Base-by-base conservation (phyloP, 306 rosid species). In the Cucurbita moschata region DNA sequence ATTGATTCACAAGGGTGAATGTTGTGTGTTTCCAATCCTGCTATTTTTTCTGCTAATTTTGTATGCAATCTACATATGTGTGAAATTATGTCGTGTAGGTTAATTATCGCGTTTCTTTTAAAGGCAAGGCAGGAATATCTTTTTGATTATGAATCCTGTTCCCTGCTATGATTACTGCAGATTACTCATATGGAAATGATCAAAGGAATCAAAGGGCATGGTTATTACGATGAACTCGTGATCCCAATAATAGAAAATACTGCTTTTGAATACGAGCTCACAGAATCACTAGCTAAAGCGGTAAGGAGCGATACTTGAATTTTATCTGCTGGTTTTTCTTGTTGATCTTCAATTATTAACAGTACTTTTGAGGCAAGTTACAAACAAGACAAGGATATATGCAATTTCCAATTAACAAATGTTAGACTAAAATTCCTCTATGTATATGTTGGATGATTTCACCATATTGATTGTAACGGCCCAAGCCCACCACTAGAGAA, bases 131-230 rank as follows among this genome's bases (percentile, higher is more conserved):
- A 19, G 13, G 19, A 46, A 67, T 44, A 67, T 67, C 56, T 12
- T 44, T 64, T 40, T 30, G 5, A 42, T 68, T 71, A 62, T 52
- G 73, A 21, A 7, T 23, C 42, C 42, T 73, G 66, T 44, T 75
- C 42, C 38, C 51, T 80, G 38, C 61, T 18, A 71, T 16, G n/a
- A n/a, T 46, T 61, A n/a, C 67, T 85, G 86, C 92, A 94, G 98
- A 94, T 94, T 59, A 86, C 94, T 77, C 97, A 94, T 84, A 90
- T 94, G 98, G 98, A 93, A 86, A 93, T 93, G 98, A 94, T 94
- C 78, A 94, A 94, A 85, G 98, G 97, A 82, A 94, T 94, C 86
- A 78, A 90, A 79, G 98, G 97, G 75, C 98, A 94, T 83, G 98
- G 98, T 68, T 94, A 94, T 83, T 82, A 87, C 82, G 98, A 94